Conservation (phyloP, 2,329 filamentous ascomycete species). For the Penicillium palitans region DNA sequence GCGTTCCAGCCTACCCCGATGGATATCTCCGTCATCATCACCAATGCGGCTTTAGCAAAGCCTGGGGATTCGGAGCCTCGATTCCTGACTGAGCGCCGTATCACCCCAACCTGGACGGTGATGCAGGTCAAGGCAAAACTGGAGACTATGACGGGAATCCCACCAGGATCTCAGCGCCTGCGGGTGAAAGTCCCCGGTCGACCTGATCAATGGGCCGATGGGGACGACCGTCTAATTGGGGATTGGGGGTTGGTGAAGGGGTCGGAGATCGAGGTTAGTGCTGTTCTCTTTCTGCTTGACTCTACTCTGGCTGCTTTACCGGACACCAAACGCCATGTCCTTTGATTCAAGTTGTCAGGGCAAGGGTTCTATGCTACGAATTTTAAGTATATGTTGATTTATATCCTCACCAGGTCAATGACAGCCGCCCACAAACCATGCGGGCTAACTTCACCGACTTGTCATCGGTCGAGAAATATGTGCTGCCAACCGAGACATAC, state of each 20-base stretch:
- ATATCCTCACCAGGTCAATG: slow-evolving; percentile 61
- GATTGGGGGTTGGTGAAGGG: slow-evolving; percentile 45
- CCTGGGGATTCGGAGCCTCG: slow-evolving; percentile 29
- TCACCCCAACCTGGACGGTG: slow-evolving; percentile 91
- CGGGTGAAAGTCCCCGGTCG: slow-evolving; percentile 65
- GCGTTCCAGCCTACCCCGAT: slow-evolving; percentile 40
- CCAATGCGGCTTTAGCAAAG: slow-evolving; percentile 28
- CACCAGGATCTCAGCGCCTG: slow-evolving; percentile 74
- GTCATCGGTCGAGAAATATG: slow-evolving; percentile 81
- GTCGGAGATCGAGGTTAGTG: slow-evolving; percentile 46
- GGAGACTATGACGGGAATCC: slow-evolving; percentile 89
- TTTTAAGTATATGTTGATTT: not conserved
- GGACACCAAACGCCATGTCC: not conserved
- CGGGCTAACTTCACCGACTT: slow-evolving; percentile 80
- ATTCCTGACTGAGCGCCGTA: slow-evolving; percentile 76
- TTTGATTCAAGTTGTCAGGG: not conserved
- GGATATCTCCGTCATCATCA: slow-evolving; percentile 44
- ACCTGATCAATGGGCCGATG: slow-evolving; percentile 61
- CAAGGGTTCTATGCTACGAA: not conserved
- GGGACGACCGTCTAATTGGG: slow-evolving; percentile 71
- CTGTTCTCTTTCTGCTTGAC: not conserved
- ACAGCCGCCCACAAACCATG: slow-evolving; percentile 73
- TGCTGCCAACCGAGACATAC: slow-evolving; percentile 83
- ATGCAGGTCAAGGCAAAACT: slow-evolving; percentile 80
- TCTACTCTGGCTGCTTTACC: not conserved